Conservation (phyloP, 2,329 filamentous ascomycete genomes). For the Mycocentrospora acerina region DNA sequence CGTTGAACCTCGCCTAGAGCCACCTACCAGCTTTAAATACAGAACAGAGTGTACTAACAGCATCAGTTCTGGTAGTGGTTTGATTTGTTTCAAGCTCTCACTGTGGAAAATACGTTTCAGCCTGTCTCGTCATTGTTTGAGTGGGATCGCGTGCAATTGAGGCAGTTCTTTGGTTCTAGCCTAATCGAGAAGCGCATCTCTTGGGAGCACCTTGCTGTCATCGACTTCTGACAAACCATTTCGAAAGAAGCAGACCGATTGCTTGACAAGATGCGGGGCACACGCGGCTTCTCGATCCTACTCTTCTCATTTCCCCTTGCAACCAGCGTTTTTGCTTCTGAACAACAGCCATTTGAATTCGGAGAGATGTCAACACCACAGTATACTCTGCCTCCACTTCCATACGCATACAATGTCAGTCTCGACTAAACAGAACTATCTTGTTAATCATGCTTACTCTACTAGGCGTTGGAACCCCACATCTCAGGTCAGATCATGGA, state of each 20-base stretch:
- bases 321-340: constrained; percentile 19
- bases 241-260: constrained; percentile 6
- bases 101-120: no score
- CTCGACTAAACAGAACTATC: not conserved
- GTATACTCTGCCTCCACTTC: constrained; percentile 65
- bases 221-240: constrained; percentile 17
- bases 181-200: constrained; percentile 14
- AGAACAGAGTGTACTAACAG: no score
- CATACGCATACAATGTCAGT: constrained; percentile 70
- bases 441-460: constrained; percentile 9
- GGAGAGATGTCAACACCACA: constrained; percentile 41
- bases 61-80: no score
- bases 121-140: no score
- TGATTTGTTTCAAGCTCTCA: no score
- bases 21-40: no score
- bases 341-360: constrained; percentile 39
- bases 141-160: constrained; percentile 27
- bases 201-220: constrained; percentile 36
- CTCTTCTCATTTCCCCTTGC: constrained; percentile 17
- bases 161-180: constrained; percentile 25
- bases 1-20: no score
- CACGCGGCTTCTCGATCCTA: constrained; percentile 10
- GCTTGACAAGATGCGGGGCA: constrained; percentile 28
- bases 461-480: constrained; percentile 68
- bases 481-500: constrained; percentile 81